phyloP scores from a whole-genome alignment of 2,329 filamentous ascomycete species.

The Byssothecium circinans region DNA sequence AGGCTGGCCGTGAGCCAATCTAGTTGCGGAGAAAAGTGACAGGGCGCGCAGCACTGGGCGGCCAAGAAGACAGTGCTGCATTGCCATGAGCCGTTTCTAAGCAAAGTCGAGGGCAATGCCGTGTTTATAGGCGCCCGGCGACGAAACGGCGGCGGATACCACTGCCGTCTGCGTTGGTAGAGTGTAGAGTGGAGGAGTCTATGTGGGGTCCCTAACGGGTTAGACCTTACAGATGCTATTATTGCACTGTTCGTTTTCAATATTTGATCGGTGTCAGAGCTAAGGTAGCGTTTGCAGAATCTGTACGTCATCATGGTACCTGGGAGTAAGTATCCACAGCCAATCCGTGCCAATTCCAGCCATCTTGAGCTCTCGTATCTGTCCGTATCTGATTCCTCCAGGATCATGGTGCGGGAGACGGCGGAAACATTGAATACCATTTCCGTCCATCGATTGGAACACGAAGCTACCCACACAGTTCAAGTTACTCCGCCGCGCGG shows the following conservation, averaged over 20 bases:
- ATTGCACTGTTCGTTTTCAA: conserved; percentile 23
- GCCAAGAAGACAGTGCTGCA: too few relatives aligned
- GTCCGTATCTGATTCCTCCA: too few relatives aligned
- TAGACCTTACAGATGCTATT: conserved; percentile 19
- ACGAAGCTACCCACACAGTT: too few relatives aligned
- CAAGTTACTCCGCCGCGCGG: too few relatives aligned
- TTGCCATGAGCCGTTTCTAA: too few relatives aligned
- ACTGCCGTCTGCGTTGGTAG: conserved; percentile 3
- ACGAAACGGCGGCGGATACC: conserved; percentile 5
- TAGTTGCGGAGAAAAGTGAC: too few relatives aligned
- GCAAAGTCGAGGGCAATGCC: conserved; percentile 3
- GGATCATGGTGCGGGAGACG: conserved; percentile 1
- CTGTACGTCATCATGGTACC: conserved; percentile 22
- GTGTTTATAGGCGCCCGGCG: not conserved
- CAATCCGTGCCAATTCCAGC: conserved; percentile 4
- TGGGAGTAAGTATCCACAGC: not conserved
- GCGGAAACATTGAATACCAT: too few relatives aligned
- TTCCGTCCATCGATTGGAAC: not conserved
- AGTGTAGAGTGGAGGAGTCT: not conserved
- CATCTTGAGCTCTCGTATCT: too few relatives aligned
- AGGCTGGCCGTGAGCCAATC: not conserved
- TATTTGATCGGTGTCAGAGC: conserved; percentile 6
- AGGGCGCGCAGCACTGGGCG: too few relatives aligned
- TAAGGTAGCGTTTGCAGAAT: conserved; percentile 16
- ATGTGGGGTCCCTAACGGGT: conserved; percentile 12